phyloP scores from a whole-genome alignment of 2,329 filamentous ascomycete genomes.

The Sarocladium oryzae region DNA sequence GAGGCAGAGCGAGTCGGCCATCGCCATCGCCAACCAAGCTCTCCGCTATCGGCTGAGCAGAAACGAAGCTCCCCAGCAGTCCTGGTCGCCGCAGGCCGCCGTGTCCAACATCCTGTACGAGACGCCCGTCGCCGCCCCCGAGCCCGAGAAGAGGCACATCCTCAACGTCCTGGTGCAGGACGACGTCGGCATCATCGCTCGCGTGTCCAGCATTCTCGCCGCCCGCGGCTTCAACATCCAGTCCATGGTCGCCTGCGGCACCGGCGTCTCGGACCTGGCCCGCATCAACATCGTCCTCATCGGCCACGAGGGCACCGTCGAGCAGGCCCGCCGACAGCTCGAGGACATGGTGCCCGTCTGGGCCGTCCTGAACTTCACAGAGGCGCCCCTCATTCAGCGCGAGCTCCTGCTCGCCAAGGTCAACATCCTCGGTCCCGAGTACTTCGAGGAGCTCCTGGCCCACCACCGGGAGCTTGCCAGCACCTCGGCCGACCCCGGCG shows the following conservation, averaged over 20 bases:
- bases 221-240: constrained; percentile 99
- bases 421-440: constrained; percentile 93
- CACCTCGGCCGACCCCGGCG: constrained; percentile 33
- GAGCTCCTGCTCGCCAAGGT: constrained; percentile 94
- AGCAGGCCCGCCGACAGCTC: constrained; percentile 90
- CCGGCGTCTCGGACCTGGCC: constrained; percentile 90
- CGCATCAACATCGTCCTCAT: constrained; percentile 98
- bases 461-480: constrained; percentile 80
- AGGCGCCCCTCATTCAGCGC: constrained; percentile 88
- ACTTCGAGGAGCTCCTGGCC: constrained; percentile 91
- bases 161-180: constrained; percentile 98
- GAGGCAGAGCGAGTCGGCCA: constrained; percentile 67
- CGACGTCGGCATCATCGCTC: constrained; percentile 92
- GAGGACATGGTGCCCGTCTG: constrained; percentile 97
- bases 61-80: constrained; percentile 64
- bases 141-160: constrained; percentile 86
- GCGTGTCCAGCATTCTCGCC: constrained; percentile 91
- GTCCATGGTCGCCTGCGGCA: constrained; percentile 93
- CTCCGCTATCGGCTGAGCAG: constrained; percentile 84
- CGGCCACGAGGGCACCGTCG: constrained; percentile 92
- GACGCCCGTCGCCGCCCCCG: constrained; percentile 76
- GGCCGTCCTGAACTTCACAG: constrained; percentile 95
- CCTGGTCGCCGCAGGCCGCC: constrained; percentile 86
- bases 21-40: constrained; percentile 93
- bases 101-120: constrained; percentile 99